Base-by-base conservation (phyloP, 129 eudicot species). In the Flaveria ramosissima region DNA sequence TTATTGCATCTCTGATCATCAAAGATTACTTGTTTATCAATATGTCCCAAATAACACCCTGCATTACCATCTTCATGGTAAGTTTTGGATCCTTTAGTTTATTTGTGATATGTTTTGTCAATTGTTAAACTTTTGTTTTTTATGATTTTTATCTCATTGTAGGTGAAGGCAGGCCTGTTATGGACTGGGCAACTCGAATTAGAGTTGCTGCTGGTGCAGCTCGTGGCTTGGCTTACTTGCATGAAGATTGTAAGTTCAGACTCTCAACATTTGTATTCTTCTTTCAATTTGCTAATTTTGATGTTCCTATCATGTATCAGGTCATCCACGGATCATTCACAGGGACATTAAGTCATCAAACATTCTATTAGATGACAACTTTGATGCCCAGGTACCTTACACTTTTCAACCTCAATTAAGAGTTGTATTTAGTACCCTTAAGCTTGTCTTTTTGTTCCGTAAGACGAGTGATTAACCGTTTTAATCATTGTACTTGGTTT, bases 141-240 rank as follows among this genome's bases (percentile, higher is more conserved):
- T 9, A 67, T 52, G 9, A 41, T 66, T 30, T 77, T 15, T 56
- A 23, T 64, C 59, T 1, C 59, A 72, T 53, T 87, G 76, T 84
- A 89, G 97, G 81, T 45, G 80, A 85, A 84, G 91, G 90, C 52
- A 83, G 88, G 83, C 89, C 87, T 27, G 88, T 81, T 42, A 90
- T 93, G 98, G 88, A 87, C 75, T 93, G 98, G 96, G 72, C 83
- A 0, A 85, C 88, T 55, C 85, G 98, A 83, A 89, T 89, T 12
- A 91, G 86, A 77, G 97, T 84, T 72, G 99, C 97, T 56, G 88
- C 92, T 78, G 99, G 99, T 83, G 91, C 99, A 68, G 99, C 99
- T 76, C 96, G 97, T 71, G 99, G 99, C 71, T 56, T 95, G 56
- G 93, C 99, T 65, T 95, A 95, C 90, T 90, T 95, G 76, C 99